Percentiles rank a stretch among this genome's conserved stretches.
phyloP scores from a whole-genome alignment of 148 eudicot species.

The Chenopodium berlandieri region DNA sequence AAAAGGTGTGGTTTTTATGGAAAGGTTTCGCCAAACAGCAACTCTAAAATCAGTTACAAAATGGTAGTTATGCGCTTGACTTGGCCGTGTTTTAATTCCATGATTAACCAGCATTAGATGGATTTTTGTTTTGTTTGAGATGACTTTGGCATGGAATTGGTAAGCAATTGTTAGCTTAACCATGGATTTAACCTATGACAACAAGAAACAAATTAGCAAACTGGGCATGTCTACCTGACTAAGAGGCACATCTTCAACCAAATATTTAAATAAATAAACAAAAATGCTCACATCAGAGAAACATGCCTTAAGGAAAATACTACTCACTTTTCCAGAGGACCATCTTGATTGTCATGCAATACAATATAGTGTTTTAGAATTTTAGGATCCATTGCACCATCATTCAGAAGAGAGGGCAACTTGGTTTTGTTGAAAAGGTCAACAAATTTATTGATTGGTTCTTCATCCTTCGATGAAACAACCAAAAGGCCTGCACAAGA shows the following conservation, averaged over 20 bases:
- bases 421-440: constrained; percentile 82
- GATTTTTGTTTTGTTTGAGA: background rate
- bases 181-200: background rate
- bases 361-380: constrained; percentile 76
- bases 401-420: constrained; percentile 78
- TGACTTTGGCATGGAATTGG: background rate
- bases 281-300: background rate
- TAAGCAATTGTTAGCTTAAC: background rate
- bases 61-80: too few relatives aligned
- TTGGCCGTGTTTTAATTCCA: too few relatives aligned
- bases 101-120: background rate
- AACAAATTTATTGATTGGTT: constrained; percentile 68
- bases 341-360: constrained; percentile 88
- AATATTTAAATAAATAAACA: background rate
- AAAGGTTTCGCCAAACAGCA: too few relatives aligned
- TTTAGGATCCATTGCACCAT: constrained; percentile 96
- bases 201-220: background rate
- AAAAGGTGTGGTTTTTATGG: too few relatives aligned
- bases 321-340: constrained; percentile 57
- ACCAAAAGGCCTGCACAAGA: constrained; percentile 80
- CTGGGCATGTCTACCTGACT: background rate
- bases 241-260: background rate
- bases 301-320: background rate
- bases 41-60: too few relatives aligned
- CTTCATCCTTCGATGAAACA: constrained; percentile 87